Conservation (phyloP, 805 yeast species). For the Isabelozyma heimii region DNA sequence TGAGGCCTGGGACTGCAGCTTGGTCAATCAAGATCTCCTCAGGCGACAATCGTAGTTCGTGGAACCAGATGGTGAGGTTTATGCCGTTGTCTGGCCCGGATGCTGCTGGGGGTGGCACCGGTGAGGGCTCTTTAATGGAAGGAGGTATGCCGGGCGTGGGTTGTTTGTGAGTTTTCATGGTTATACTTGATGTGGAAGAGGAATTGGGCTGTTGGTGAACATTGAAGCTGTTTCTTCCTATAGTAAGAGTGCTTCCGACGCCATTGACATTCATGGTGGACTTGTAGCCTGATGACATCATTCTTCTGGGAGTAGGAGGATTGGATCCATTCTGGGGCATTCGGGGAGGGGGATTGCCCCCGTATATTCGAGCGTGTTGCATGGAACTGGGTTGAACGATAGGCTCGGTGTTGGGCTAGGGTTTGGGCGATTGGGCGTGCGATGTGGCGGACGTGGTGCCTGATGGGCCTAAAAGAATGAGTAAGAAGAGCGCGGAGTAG, state of each 20-base stretch:
- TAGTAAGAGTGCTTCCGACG: slow-evolving; percentile 2
- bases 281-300: not conserved
- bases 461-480: not conserved
- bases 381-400: slow-evolving; percentile 6
- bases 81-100: slow-evolving; percentile 24
- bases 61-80: slow-evolving; percentile 56
- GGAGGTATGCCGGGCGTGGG: not conserved
- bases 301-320: not conserved
- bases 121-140: not conserved
- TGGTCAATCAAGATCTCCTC: slow-evolving; percentile 66
- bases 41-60: slow-evolving; percentile 58
- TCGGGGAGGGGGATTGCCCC: slow-evolving; percentile 3
- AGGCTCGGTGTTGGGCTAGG: not conserved
- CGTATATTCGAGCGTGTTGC: slow-evolving; percentile 31
- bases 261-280: slow-evolving; percentile 1
- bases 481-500: not conserved
- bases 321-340: not conserved
- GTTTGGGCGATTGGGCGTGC: not conserved
- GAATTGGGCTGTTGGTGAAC: not conserved
- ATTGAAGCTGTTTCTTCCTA: not conserved
- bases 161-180: not conserved
- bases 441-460: not conserved
- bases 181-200: not conserved
- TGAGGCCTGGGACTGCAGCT: slow-evolving; percentile 55
- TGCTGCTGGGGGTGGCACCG: not conserved